Evolutionary conservation across 306 rosid species (phyloP).

Genomic region (Ochetophila trinervis): DNA sequence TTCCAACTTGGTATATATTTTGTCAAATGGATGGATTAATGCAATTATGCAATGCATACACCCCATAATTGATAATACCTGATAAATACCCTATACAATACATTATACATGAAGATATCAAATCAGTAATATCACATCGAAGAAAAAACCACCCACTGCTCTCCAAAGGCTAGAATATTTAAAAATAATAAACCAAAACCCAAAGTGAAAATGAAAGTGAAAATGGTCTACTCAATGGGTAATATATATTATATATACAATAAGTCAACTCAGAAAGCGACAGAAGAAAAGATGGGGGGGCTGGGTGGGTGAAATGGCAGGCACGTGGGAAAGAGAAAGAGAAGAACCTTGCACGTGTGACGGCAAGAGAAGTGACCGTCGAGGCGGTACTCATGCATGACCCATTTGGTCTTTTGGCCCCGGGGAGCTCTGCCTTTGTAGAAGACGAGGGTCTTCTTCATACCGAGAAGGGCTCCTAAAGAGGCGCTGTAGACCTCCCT

Average conservation of each 20-base stretch:
- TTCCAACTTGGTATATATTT: no score
- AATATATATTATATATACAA: no score
- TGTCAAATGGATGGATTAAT: no score
- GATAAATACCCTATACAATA: background rate
- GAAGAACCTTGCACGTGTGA: conserved; percentile 43
- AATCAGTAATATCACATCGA: conserved; percentile 6
- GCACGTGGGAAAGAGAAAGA: background rate
- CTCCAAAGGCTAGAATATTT: background rate
- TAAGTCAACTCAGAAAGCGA: conserved; percentile 44
- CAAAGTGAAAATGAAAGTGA: conserved; percentile 17
- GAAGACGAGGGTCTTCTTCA: conserved; percentile 89
- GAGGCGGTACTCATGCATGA: conserved; percentile 89
- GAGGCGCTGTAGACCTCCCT: conserved; percentile 46
- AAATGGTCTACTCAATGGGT: conserved; percentile 2
- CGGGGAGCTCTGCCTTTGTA: conserved; percentile 86
- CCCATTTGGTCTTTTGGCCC: conserved; percentile 84
- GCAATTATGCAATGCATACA: background rate
- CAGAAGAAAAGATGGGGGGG: conserved; percentile 14
- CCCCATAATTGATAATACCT: no score
- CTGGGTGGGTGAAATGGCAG: no score
- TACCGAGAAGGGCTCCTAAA: conserved; percentile 45
- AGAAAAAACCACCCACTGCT: conserved; percentile 10
- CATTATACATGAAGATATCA: background rate
- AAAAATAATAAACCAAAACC: background rate
- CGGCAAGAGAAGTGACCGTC: conserved; percentile 45